Base-by-base conservation (phyloP, 1,139 yeast species). In the Kurtzmaniella natalensis region DNA sequence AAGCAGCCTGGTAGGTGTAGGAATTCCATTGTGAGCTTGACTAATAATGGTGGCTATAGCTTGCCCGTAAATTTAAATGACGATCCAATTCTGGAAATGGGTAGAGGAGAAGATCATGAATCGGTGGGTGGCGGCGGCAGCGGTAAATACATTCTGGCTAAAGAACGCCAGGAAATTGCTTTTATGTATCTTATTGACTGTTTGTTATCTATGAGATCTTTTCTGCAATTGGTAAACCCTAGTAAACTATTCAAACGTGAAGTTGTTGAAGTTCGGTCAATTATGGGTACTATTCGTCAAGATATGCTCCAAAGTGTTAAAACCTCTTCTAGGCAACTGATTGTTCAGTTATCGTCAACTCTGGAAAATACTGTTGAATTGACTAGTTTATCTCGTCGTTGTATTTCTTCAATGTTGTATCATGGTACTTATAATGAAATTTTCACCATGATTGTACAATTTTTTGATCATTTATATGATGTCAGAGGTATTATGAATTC, bases 351-450 rank as follows among this genome's bases (percentile, higher is more conserved):
- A 50, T 5, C 55, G 48, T 18, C 50, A 60, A n/a, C n/a, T n/a
- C 20, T 17, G 13, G n/a, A 10, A 5, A 18, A n/a, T 26, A 21
- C 20, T 9, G 14, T 13, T n/a, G 13, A 26, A 7, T 20, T 17
- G 9, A 26, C 18, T 3, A 17, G 13, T 7, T n/a, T 26, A 8
- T 26, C 29, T 7, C 9, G 40, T 46, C 8, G 48, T 51, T 7
- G 40, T 55, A 18, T 62, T 15, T 51, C 65, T 24, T 47, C 61
- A 1, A 47, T 62, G 1, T 35, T 64, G 2, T 31, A 44, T 8
- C 39, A 53, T 34, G 70, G 70, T 0, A 44, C 65, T 1, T 64
- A 64, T 37, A 61, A 59, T 32, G 67, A 62, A 35, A 61, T 58
- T 37, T 46, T 57, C 14, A 44, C 40, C 15, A 39, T 54, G 28